phyloP scores from a whole-genome alignment of 345 rosid genomes.

The Psidium friedrichsthalianum region DNA sequence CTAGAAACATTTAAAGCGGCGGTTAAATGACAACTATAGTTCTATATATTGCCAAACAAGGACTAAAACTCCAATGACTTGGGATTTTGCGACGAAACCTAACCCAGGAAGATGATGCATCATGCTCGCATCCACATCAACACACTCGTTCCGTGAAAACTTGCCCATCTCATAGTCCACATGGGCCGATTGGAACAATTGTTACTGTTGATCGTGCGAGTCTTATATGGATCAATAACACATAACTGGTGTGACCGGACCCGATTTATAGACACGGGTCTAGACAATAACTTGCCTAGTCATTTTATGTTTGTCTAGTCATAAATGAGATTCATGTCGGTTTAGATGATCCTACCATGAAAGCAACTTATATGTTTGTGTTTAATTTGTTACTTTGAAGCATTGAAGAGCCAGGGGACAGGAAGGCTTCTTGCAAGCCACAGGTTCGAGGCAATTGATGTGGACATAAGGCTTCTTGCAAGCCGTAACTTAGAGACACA shows the following conservation, averaged over 20 bases:
- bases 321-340: background rate
- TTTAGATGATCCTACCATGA: background rate
- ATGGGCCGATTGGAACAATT: background rate
- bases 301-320: background rate
- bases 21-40: background rate
- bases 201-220: fast-evolving
- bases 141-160: background rate
- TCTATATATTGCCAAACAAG: too few species aligned
- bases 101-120: fast-evolving
- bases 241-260: too few species aligned
- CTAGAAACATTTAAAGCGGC: background rate
- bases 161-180: fast-evolving
- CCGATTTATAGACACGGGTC: background rate
- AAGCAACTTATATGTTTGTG: background rate
- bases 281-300: fast-evolving
- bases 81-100: fast-evolving
- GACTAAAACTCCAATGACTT: background rate
- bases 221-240: background rate
- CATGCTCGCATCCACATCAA: too few species aligned
- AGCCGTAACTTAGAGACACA: background rate
- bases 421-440: background rate
- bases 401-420: background rate
- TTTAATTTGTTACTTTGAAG: background rate
- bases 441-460: background rate
- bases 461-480: background rate